Base-by-base conservation (phyloP, 2,329 filamentous ascomycete species). In the Fusarium neocosmosporiellum region DNA sequence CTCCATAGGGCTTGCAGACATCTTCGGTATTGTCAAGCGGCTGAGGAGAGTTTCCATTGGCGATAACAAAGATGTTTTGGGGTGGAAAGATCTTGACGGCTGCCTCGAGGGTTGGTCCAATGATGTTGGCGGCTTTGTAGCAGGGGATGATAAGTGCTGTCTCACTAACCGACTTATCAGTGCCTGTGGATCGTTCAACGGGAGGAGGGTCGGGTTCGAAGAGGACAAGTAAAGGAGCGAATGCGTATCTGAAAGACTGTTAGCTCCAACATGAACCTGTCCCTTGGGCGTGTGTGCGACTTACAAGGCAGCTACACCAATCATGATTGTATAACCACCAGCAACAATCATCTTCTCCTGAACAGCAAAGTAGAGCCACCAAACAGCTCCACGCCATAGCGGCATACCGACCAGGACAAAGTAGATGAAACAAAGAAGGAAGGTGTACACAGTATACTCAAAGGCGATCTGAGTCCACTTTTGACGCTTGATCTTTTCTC, bases 71-170 rank as follows among this genome's bases (percentile, higher is more conserved):
- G 22, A 70, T 70, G 22, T 65, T 48, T 1, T 54, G 31, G 2
- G 65, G 61, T 4, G 61, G 61, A 46, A 70, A 70, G 41, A 68
- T 59, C 16, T 61, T 65, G 22, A 63, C 27, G 10, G 60, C 61
- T 4, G 67, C 65, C 7, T 61, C 50, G 13, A 70, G 58, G 16
- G 67, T 68, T 9, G 65, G 36, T 4, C 67, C 60, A n/a, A 70
- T 46, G 9, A 64, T 62, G 18, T 53, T 46, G 20, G 67, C 67
- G 20, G 67, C 58, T 46, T 65, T 67, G 36, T 67, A 62, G 37
- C 67, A 70, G n/a, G 67, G 67, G 20, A 70, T 70, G 18, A 70
- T 33, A 5, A 63, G 57, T 4, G 67, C 59, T 4, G 67, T 67
- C 18, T 70, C 57, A 7, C 55, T 46, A 8, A 43, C 27, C 2